Evolutionary conservation across 495 filamentous ascomycete genomes (phyloP).

Genomic region (Neurospora sp.): DNA sequence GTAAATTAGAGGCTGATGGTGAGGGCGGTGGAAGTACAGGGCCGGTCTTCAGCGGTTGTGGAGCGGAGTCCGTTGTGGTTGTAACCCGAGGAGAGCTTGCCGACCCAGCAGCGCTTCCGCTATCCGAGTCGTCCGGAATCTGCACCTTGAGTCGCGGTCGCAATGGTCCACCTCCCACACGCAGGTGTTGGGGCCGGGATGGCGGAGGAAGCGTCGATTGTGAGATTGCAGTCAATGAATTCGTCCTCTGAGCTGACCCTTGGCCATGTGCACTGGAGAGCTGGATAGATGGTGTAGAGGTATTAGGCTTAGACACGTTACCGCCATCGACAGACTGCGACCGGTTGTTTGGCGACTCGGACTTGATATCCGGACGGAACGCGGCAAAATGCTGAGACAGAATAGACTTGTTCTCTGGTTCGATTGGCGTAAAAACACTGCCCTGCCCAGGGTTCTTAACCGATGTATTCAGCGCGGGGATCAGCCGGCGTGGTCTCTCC

Average conservation of each 20-base stretch:
- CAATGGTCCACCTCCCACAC: conserved; percentile 43
- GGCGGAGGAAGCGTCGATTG: conserved; percentile 52
- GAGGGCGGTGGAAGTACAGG: conserved; percentile 89
- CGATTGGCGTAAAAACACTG: conserved; percentile 95
- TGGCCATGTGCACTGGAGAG: conserved; percentile 32
- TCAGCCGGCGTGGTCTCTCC: conserved; percentile 22
- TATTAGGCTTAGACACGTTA: conserved; percentile 33
- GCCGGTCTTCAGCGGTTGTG: conserved; percentile 30
- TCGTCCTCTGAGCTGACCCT: conserved; percentile 31
- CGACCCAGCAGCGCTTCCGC: conserved; percentile 64
- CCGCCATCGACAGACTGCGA: conserved; percentile 58
- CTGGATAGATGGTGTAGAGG: conserved; percentile 42
- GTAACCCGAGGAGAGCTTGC: conserved; percentile 65
- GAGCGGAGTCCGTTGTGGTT: conserved; percentile 43
- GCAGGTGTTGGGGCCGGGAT: conserved; percentile 60
- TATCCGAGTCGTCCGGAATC: conserved; percentile 85
- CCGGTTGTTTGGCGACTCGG: conserved; percentile 35
- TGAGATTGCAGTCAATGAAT: conserved; percentile 46
- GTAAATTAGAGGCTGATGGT: conserved; percentile 67
- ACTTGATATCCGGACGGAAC: conserved; percentile 33
- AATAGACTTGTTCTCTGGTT: conserved; percentile 72
- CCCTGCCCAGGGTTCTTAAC: conserved; percentile 67
- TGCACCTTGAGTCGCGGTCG: conserved; percentile 83
- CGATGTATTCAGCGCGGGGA: conserved; percentile 34
- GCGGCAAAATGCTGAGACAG: conserved; percentile 74